Evolutionary conservation across 2,329 filamentous ascomycete species (phyloP), one percentile per base, ranked within the genome.

Genomic region (Diaporthe humulicola): DNA sequence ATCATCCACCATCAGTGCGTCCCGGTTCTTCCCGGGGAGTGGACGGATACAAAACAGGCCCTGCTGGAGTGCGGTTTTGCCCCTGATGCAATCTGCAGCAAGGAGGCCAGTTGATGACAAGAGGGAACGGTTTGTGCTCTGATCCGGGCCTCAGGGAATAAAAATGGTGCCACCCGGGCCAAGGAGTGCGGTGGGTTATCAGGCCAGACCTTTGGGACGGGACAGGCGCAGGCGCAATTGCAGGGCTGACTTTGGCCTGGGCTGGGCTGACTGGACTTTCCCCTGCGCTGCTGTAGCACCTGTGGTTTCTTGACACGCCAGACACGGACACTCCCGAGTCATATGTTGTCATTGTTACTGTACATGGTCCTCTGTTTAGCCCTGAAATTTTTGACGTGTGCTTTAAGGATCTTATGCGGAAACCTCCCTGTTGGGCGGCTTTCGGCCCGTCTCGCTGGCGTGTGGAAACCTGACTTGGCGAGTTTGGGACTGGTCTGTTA

Each of bases 81-180:
- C 60, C 61, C 42, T 48, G 61, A 36, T 36, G 42, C 61, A 64
- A 42, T 50, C 40, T 66, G 61, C 19, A 33, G 25, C 25, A 48
- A 19, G 25, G n/a, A 17, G 25, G 22, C 57, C 25, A 45, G 28
- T 50, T 38, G 67, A 45, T 70, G 48, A 42, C 33, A 30, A 15
- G 19, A 52, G 48, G 28, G 45, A 42, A 45, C 40, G 60, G 40
- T 40, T 58, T 33, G 22, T 42, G 58, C 50, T 67, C 48, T 42
- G 45, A 56, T 36, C 71, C 38, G 36, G 71, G 42, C 48, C 58
- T 58, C 58, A 73, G 60, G 58, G 58, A 17, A 7, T 2, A 28
- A 61, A 25, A 50, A 73, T 73, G 60, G 71, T 70, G 60, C 71
- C 71, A 73, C 71, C 33, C 7, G 60, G 38, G 17, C 40, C 54